A percentile compares a stretch with the other conserved stretches of the same genome.
phyloP scores from a whole-genome alignment of 2,329 filamentous ascomycete species.

The Aspergillus sp. region DNA sequence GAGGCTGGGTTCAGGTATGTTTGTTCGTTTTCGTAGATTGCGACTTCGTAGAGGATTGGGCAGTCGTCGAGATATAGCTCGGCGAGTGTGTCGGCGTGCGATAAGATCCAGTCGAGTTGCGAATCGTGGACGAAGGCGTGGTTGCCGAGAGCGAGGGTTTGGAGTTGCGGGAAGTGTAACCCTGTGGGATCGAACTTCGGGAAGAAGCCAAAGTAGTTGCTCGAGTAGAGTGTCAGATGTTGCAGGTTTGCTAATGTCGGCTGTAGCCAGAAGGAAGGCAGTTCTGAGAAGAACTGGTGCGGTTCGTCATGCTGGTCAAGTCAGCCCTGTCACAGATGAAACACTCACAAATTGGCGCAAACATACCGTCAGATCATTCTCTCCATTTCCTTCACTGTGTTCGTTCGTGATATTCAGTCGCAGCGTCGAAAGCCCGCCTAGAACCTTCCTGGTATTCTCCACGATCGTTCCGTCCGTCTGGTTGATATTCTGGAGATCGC shows the following conservation, averaged over 20 bases:
- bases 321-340: neutral
- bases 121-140: conserved; percentile 48
- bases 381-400: neutral
- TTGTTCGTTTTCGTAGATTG: neutral
- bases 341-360: neutral
- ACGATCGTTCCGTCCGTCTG: neutral
- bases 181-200: conserved; percentile 38
- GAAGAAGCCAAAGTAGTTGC: conserved; percentile 41
- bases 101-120: conserved; percentile 49
- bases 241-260: conserved; percentile 15
- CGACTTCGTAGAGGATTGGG: conserved; percentile 26
- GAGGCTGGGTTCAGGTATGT: neutral
- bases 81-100: conserved; percentile 38
- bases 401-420: neutral
- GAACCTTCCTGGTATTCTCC: neutral
- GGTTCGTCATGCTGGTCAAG: neutral
- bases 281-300: neutral
- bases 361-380: neutral
- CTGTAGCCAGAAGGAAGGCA: neutral
- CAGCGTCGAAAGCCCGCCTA: neutral
- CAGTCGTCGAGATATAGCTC: conserved; percentile 47
- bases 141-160: conserved; percentile 40
- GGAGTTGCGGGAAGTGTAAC: conserved; percentile 39
- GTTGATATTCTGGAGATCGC: neutral
- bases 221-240: conserved; percentile 39